Evolutionary conservation across 2,329 filamentous ascomycete species (phyloP).

Genomic region (Hirsutella thompsonii): DNA sequence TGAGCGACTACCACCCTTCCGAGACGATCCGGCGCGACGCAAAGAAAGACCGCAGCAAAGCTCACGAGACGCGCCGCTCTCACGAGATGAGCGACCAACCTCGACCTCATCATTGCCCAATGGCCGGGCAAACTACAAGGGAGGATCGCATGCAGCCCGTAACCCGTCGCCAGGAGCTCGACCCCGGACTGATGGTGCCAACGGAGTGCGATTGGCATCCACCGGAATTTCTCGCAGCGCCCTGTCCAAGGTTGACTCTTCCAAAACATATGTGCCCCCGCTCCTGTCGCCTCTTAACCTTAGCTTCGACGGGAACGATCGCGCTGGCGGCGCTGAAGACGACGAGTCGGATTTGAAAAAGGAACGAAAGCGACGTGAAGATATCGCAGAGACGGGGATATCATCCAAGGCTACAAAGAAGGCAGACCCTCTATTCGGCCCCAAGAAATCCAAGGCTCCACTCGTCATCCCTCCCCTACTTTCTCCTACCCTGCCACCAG

Average conservation of each 20-base stretch:
- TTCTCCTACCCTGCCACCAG: conserved; percentile 41
- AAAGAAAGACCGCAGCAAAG: conserved; percentile 13
- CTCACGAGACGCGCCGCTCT: conserved; percentile 14
- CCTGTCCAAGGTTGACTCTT: conserved; percentile 24
- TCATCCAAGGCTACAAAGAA: conserved; percentile 16
- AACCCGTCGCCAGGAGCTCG: conserved; percentile 24
- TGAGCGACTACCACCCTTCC: conserved; percentile 16
- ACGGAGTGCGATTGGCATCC: conserved; percentile 24
- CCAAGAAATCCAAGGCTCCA: conserved; percentile 25
- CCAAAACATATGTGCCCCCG: conserved; percentile 32
- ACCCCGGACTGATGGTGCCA: conserved; percentile 25
- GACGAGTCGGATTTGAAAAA: conserved; percentile 12
- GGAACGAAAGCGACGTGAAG: conserved; percentile 17
- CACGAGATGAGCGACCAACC: conserved; percentile 14
- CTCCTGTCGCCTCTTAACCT: conserved; percentile 40
- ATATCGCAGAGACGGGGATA: conserved; percentile 13
- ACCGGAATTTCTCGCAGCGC: conserved; percentile 19
- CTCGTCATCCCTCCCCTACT: conserved; percentile 34
- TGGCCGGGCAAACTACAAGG: conserved; percentile 21
- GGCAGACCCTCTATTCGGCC: conserved; percentile 11
- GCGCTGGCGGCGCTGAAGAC: conserved; percentile 9
- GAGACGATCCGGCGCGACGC: conserved; percentile 20
- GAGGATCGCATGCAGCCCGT: conserved; percentile 11
- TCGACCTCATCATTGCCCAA: conserved; percentile 20
- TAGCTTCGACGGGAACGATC: conserved; percentile 24